Percentiles rank a stretch among this genome's conserved stretches.
phyloP scores from a whole-genome alignment of 2,329 filamentous ascomycete genomes.

The Alternaria consortialis region DNA sequence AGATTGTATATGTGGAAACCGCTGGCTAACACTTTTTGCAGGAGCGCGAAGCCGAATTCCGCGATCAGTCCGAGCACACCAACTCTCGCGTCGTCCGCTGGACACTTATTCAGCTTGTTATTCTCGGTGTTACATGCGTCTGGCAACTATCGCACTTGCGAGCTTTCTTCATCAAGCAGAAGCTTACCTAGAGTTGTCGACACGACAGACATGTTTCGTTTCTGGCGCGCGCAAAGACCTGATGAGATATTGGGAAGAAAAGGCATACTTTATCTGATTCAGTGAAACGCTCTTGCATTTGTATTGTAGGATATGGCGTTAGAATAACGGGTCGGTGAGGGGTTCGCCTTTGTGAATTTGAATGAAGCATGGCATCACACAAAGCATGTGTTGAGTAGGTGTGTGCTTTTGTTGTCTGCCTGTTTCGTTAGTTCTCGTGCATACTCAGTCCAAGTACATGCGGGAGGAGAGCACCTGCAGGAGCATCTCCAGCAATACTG shows the following conservation, averaged over 20 bases:
- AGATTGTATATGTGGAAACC: not conserved
- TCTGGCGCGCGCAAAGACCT: not conserved
- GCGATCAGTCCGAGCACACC: slow-evolving; percentile 94
- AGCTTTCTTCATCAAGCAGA: slow-evolving; percentile 99
- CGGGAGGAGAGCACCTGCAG: not conserved
- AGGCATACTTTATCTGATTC: slow-evolving; percentile 15
- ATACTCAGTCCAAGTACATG: not conserved
- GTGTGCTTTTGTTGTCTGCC: not conserved
- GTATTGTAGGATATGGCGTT: slow-evolving; percentile 36
- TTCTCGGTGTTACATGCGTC: slow-evolving; percentile 87
- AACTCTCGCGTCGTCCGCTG: slow-evolving; percentile 92
- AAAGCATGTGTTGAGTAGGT: not conserved
- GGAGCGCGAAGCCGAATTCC: slow-evolving; percentile 97
- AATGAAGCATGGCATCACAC: slow-evolving; percentile 16
- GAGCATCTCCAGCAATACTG: not conserved
- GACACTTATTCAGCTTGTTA: slow-evolving; percentile 87
- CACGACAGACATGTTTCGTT: not conserved
- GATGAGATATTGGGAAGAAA: slow-evolving; percentile 14
- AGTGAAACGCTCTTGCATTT: slow-evolving; percentile 18
- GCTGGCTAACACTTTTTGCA: slow-evolving; percentile 51
- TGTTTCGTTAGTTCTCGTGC: not conserved
- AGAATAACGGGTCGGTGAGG: slow-evolving; percentile 15
- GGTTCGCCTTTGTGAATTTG: slow-evolving; percentile 12
- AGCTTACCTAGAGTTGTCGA: slow-evolving; percentile 76
- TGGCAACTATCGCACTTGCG: slow-evolving; percentile 97